Evolutionary conservation across 148 eudicot species (phyloP), one percentile per base, ranked within the genome.

Genomic region (Fallopia convolvulus): DNA sequence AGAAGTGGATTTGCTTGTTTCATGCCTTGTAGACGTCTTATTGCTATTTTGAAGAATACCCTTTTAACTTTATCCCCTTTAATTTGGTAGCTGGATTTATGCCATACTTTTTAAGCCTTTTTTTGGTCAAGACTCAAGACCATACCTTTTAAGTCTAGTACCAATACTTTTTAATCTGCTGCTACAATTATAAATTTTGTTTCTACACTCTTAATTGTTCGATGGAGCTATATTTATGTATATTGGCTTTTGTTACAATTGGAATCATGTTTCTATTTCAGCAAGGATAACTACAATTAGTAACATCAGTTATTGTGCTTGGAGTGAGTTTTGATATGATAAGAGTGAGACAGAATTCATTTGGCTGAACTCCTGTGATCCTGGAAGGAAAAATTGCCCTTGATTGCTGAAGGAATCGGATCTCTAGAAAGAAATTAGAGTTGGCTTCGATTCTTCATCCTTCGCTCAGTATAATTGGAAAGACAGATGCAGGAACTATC

Each of bases 401-500:
- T 66, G 72, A 32, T 36, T 33, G 72, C 72, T 33, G 72, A 33
- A 66, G 72, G n/a, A 33, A 66, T 33, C 18, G 17, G 72, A 66
- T 7, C 17, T 36, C 20, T 66, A 36, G 20, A 36, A 66, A 66
- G 26, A 72, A n/a, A 48, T 44, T 40, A 6, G 74, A 80, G 81
- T 83, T 82, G 80, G 83, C 83, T 76, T 52, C 77, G 36, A 77
- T 56, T 72, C 77, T 73, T 72, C 60, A 77, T 77, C 75, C 55
- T 75, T 53, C 79, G 32, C 73, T 82, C 80, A 71, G 72, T 36
- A 53, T 85, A 75, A 76, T 78, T 78, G 71, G 60, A 60, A 78
- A 79, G 82, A 78, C 83, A 36, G 83, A 82, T 85, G 85, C 80
- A 33, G 78, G 76, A 82, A 78, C 83, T 80, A 76, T 75, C 81